Evolutionary conservation across 1,139 yeast species (phyloP), one percentile per base, ranked within the genome.

Genomic region (Geotrichum histeridarum): DNA sequence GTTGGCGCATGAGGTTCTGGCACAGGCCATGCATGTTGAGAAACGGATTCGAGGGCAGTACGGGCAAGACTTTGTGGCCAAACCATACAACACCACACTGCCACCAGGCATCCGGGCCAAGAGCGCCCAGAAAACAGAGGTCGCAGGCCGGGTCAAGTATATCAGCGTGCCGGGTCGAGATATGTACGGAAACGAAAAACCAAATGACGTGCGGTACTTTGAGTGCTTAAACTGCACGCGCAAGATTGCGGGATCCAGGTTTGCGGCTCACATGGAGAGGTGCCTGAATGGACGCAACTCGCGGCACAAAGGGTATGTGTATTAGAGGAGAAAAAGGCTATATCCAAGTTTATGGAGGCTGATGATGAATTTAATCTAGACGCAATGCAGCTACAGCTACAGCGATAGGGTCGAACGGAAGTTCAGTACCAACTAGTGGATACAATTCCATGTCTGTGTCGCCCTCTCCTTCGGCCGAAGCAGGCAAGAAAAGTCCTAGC

Each of bases 261-360:
- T 88, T 74, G 97, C 98, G 2, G 91, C 88, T 51, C 99, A 93
- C 70, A 77, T 91, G 47, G 94, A 89, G 66, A 81, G 95, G 63
- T 93, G 99, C 65, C 71, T 90, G 39, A 88, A 82, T 35, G 85
- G 88, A 1, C 61, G 74, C 14, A 67, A 63, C 44, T 59, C 62
- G 17, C 61, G 55, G 61, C 57, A 44, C 5, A 22, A 22, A 22
- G 27, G 27, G 27, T 22, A 22, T 5, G 27, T 22, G 3, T 22
- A 3, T 22, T 22, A 3, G 27, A 22, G 27, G 5, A 22, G 27
- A 22, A 5, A n/a, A 22, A 5, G 27, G 27, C 27, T 22, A 22
- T 22, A 22, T 22, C 5, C 27, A 22, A 22, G 27, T 22, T 22
- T 22, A 5, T 22, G 27, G 27, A 22, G 27, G 27, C 27, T 22